These are phyloP conservation scores for Climacium dendroides DNA, from an alignment of 225 moss, liverwort and hornwort species.

Conservation along the genomic window DNA sequence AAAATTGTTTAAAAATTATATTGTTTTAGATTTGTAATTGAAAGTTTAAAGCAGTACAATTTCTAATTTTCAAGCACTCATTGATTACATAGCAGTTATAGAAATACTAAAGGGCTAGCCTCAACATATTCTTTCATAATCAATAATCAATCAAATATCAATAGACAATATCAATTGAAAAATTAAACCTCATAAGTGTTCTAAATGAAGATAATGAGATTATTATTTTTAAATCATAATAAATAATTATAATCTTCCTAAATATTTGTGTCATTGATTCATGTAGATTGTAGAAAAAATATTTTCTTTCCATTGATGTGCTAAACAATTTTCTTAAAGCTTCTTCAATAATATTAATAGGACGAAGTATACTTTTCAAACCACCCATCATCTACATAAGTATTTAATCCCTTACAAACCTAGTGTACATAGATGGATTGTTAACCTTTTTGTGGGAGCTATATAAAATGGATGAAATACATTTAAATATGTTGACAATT, in stretches of 20 bases:
- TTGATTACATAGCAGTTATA: background rate
- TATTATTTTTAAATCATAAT: background rate
- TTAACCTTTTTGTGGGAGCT: too few relatives aligned
- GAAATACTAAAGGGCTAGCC: background rate
- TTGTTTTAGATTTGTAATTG: background rate
- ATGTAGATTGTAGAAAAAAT: background rate
- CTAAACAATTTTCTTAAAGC: too few relatives aligned
- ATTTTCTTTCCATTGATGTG: too few relatives aligned
- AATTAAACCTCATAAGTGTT: rapidly evolving
- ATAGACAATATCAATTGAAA: background rate
- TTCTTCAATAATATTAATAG: too few relatives aligned
- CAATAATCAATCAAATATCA: background rate
- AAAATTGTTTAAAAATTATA: background rate
- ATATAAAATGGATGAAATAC: too few relatives aligned
- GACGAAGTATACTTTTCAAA: too few relatives aligned
- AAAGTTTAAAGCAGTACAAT: background rate
- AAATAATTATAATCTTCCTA: background rate
- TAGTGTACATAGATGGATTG: too few relatives aligned
- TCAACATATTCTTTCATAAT: background rate
- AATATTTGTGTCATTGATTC: background rate
- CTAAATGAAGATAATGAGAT: background rate
- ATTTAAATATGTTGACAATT: too few relatives aligned
- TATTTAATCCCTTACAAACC: too few relatives aligned
- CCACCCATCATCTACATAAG: too few relatives aligned
- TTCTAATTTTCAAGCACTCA: background rate